Percentiles rank a stretch among this genome's conserved stretches.
Evolutionary conservation across 352 stramenopile species (phyloP).

Genomic region (Pilasporangium apinafurcum): DNA sequence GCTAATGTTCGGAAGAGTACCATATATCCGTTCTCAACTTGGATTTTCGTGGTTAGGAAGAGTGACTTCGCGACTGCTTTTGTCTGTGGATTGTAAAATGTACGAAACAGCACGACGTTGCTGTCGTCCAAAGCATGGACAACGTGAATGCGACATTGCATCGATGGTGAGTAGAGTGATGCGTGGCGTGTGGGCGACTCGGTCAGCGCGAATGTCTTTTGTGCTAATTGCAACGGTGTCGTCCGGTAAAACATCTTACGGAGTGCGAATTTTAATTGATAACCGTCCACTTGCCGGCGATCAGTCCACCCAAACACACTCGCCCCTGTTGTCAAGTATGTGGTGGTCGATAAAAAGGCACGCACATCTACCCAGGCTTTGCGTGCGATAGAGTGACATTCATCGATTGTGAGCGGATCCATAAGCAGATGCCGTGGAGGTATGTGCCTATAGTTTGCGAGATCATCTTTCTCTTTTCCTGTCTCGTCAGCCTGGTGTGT

Average conservation of each 20-base stretch:
- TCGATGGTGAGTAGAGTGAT: slow-evolving; percentile 34
- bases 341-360: slow-evolving; percentile 1
- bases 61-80: slow-evolving; percentile 28
- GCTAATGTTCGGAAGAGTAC: slow-evolving; percentile 42
- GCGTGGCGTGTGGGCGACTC: slow-evolving; percentile 15
- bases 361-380: neutral
- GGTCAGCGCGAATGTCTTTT: slow-evolving; percentile 29
- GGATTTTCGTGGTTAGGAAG: slow-evolving; percentile 31
- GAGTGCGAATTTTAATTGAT: slow-evolving; percentile 49
- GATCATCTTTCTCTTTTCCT: slow-evolving; percentile 1
- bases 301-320: slow-evolving; percentile 52
- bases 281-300: slow-evolving; percentile 21
- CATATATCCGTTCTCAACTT: slow-evolving; percentile 22
- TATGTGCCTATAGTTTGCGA: too few species aligned
- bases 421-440: slow-evolving; percentile 10
- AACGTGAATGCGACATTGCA: slow-evolving; percentile 25
- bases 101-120: slow-evolving; percentile 48
- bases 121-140: slow-evolving; percentile 40
- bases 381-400: neutral
- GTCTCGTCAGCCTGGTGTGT: slow-evolving; percentile 18
- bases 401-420: neutral
- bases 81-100: slow-evolving; percentile 19
- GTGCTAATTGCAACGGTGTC: slow-evolving; percentile 18
- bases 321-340: slow-evolving; percentile 33
- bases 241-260: slow-evolving; percentile 37